Base-by-base conservation (phyloP, 805 yeast genomes). In the Candida piceae region DNA sequence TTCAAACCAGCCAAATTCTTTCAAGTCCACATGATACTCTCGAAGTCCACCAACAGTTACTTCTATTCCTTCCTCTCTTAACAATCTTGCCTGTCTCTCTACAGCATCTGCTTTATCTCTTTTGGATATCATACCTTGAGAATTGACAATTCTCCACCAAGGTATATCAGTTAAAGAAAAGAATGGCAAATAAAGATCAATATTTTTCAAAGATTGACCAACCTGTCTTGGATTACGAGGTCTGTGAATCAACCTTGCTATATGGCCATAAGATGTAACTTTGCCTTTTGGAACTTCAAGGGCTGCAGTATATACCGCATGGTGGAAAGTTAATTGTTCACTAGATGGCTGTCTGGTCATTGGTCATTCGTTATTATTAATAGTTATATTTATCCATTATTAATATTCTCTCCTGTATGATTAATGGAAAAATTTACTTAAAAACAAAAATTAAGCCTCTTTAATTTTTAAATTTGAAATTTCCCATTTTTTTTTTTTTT, bases 101-200 rank as follows among this genome's bases (percentile, higher is more conserved):
- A 72, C 75, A 2, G 72, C 70, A 18, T 56, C 55, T 0, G 64
- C 53, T 24, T 52, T 59, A 8, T 53, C 73, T 30, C 84, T 53
- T 3, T 72, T 70, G 4, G 87, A 73, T 2, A 84, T 77, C 15
- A 58, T 63, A 0, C 93, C 93, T 13, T 72, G 59, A n/a, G 83
- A 65, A 17, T 72, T 69, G 8, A 84, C 63, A 2, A 84, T 84
- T 24, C 94, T 60, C 90, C 90, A 84, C 94, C 94, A 84, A 4
- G 90, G 90, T 11, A 83, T 70, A 8, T 61, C 62, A 45, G 58
- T 59, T 23, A 47, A 52, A 4, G 37, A 13, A 50, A 48, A 37
- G 7, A 26, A 35, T 7, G 37, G 31, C 7, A 12, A 29, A 34
- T 49, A 44, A 3, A 23, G n/a, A 1, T 69, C 66, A 11, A 76